These are phyloP conservation scores for Parachlorella kessleri DNA, from an alignment of 139 green algal genomes.

Conservation along the genomic window DNA sequence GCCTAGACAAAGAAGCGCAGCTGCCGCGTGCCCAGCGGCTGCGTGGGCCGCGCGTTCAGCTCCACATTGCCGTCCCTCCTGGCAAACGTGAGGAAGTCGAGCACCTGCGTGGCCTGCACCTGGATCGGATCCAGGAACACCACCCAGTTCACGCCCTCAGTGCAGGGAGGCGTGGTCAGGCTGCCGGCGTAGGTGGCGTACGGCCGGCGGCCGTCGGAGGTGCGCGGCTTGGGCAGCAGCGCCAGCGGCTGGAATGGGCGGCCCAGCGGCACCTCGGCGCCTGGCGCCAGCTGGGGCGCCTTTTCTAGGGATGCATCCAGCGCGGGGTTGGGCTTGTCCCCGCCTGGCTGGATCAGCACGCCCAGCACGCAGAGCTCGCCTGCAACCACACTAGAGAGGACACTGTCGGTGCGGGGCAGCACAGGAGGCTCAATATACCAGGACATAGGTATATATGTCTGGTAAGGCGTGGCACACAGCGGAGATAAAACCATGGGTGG, in stretches of 20 bases:
- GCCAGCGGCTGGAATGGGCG: slow-evolving; percentile 42
- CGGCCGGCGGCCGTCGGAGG: background rate
- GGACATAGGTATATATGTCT: too few species aligned
- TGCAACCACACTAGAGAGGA: too few species aligned
- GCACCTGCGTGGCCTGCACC: slow-evolving; percentile 51
- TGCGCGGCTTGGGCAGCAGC: slow-evolving; percentile 43
- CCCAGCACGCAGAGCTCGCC: background rate
- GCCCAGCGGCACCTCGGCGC: background rate
- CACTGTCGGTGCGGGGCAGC: too few species aligned
- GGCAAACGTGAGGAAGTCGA: slow-evolving; percentile 34
- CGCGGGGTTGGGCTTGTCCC: background rate
- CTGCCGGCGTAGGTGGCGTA: slow-evolving; percentile 77
- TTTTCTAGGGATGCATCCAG: background rate
- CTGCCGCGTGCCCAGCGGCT: background rate
- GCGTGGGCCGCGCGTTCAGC: slow-evolving; percentile 3
- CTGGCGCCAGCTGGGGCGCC: background rate
- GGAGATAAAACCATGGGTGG: too few species aligned
- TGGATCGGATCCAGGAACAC: slow-evolving; percentile 62
- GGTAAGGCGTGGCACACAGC: too few species aligned
- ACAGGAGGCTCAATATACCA: too few species aligned
- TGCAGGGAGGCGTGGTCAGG: slow-evolving; percentile 89
- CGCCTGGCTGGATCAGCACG: background rate
- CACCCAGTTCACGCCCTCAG: slow-evolving; percentile 82
- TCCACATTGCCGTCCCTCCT: slow-evolving; percentile 6
- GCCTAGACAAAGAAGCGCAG: background rate